These are phyloP conservation scores for Claviceps fusiformis DNA, from an alignment of 2,329 filamentous ascomycete genomes.

Conservation along the genomic window DNA sequence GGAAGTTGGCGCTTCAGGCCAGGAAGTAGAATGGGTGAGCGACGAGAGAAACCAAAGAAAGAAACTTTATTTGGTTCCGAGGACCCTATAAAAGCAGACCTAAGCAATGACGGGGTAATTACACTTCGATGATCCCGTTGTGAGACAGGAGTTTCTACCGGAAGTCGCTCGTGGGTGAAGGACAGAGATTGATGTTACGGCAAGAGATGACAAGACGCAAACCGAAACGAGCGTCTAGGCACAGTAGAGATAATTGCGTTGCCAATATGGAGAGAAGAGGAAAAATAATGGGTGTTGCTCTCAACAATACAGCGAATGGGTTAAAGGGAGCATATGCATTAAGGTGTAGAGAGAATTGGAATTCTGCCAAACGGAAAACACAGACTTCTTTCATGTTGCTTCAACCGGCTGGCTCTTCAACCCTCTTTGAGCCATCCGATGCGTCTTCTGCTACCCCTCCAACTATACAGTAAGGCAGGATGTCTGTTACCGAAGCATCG, in stretches of 20 bases:
- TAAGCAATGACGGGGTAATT: constrained; percentile 2
- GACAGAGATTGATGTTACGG: background rate
- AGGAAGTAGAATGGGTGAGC: background rate
- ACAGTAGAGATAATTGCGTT: background rate
- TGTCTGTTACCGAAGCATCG: background rate
- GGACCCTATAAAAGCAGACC: background rate
- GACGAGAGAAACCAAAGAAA: background rate
- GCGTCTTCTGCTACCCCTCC: background rate
- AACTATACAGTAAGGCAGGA: background rate
- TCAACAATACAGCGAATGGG: background rate
- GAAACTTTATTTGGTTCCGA: background rate
- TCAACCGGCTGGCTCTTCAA: background rate
- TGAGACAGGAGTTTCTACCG: background rate
- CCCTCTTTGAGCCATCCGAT: background rate
- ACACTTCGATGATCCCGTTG: background rate
- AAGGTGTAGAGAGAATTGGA: background rate
- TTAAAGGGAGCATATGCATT: background rate
- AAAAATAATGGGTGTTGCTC: background rate
- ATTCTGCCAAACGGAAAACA: background rate
- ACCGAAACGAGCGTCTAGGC: background rate
- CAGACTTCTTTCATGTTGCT: background rate
- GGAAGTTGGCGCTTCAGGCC: background rate
- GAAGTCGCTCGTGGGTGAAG: background rate
- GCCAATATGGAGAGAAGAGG: background rate
- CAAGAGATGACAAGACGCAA: background rate